Evolutionary conservation across 805 yeast genomes (phyloP).

Genomic region (Saccharomycopsis schoenii): DNA sequence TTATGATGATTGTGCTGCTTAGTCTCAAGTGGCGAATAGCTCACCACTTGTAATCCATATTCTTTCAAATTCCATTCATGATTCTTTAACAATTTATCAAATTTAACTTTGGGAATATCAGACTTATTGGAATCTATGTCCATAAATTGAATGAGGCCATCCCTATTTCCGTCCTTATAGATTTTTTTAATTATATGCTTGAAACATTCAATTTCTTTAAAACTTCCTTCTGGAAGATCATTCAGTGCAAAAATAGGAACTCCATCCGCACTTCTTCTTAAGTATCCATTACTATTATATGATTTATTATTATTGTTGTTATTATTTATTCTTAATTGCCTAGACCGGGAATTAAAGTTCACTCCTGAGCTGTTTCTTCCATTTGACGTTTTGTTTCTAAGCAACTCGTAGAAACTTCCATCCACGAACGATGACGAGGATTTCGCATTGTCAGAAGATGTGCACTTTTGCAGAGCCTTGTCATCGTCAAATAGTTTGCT

Average conservation of each 20-base stretch:
- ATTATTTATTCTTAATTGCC: background rate
- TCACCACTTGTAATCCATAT: slow-evolving; percentile 10
- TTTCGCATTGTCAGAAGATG: background rate
- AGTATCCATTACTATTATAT: background rate
- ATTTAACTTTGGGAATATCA: background rate
- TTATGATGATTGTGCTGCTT: background rate
- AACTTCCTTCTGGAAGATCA: slow-evolving; percentile 1
- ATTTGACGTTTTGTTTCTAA: background rate
- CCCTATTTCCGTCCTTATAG: slow-evolving; percentile 4
- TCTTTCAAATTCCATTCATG: slow-evolving; percentile 1
- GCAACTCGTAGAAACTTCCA: background rate
- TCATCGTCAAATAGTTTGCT: background rate
- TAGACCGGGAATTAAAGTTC: background rate
- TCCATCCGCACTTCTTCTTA: background rate
- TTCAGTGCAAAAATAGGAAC: background rate
- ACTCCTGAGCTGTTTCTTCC: background rate
- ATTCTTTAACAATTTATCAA: background rate
- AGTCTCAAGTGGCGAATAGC: background rate
- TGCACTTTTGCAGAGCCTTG: background rate
- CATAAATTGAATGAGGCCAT: slow-evolving; percentile 6
- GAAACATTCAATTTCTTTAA: slow-evolving; percentile 10
- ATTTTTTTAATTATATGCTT: slow-evolving; percentile 7
- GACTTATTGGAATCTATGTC: background rate
- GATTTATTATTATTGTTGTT: background rate
- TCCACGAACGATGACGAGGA: background rate